A percentile compares a stretch with the other conserved stretches of the same genome.
Evolutionary conservation across 495 filamentous ascomycete species (phyloP).

Genomic region (Elasticomyces elasticus): DNA sequence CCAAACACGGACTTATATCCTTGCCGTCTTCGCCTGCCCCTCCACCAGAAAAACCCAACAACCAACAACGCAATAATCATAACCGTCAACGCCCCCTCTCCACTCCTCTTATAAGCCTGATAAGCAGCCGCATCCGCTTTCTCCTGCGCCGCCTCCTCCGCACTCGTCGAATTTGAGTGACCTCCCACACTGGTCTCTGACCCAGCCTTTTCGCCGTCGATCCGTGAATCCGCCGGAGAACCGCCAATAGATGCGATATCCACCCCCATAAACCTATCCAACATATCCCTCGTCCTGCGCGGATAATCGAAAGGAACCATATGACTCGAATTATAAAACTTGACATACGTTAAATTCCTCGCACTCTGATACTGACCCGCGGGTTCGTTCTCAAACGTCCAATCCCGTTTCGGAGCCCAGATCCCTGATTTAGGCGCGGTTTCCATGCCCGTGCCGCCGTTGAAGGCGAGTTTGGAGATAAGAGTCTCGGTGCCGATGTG

Average conservation of each 20-base stretch:
- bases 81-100: constrained; percentile 78
- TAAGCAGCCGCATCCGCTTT: constrained; percentile 79
- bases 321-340: constrained; percentile 91
- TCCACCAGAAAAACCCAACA: constrained; percentile 85
- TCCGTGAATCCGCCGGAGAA: constrained; percentile 66
- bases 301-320: constrained; percentile 97
- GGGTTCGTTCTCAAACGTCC: constrained; percentile 85
- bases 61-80: constrained; percentile 65
- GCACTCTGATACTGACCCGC: constrained; percentile 92
- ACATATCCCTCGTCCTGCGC: constrained; percentile 83
- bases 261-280: constrained; percentile 89
- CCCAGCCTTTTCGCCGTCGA: constrained; percentile 77
- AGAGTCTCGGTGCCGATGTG: constrained; percentile 87
- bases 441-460: constrained; percentile 83
- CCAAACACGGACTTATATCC: constrained; percentile 41
- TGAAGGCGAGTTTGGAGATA: constrained; percentile 88
- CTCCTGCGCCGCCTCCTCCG: constrained; percentile 60
- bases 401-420: constrained; percentile 82
- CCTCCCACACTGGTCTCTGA: constrained; percentile 75
- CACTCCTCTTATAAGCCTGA: constrained; percentile 84
- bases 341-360: constrained; percentile 86
- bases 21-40: constrained; percentile 39
- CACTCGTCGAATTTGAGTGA: constrained; percentile 53
- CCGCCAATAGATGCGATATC: constrained; percentile 90
- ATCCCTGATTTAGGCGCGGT: constrained; percentile 60